Conservation (phyloP, 2,329 filamentous ascomycete genomes). For the Volutella citrinella region DNA sequence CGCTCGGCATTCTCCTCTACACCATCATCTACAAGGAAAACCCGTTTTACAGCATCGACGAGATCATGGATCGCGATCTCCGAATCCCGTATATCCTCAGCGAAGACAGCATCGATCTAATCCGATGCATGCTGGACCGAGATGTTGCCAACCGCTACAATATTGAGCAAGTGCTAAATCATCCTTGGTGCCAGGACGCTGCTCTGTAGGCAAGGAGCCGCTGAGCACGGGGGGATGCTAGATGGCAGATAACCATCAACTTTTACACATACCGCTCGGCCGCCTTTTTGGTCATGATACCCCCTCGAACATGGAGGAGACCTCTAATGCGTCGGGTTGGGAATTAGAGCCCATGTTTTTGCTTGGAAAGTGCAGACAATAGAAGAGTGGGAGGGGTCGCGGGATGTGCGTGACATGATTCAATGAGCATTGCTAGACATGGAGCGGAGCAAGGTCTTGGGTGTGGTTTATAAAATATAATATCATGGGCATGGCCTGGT, state of each 20-base stretch:
- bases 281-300: constrained; percentile 24
- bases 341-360: constrained; percentile 16
- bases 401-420: background rate
- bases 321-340: constrained; percentile 14
- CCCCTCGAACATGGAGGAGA: constrained; percentile 16
- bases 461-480: constrained; percentile 8
- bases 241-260: too few species aligned
- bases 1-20: constrained; percentile 92
- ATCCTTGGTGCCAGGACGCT: constrained; percentile 67
- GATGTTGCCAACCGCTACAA: constrained; percentile 78
- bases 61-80: constrained; percentile 97
- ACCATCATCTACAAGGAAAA: constrained; percentile 99
- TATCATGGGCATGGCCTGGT: too few species aligned
- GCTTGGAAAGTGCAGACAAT: constrained; percentile 5
- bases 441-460: constrained; percentile 1
- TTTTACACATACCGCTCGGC: too few species aligned
- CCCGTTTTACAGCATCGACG: constrained; percentile 97
- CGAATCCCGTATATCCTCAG: constrained; percentile 85
- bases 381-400: constrained; percentile 1
- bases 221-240: constrained; percentile 7
- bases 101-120: constrained; percentile 88
- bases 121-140: constrained; percentile 87
- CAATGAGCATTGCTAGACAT: background rate
- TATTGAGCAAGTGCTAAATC: constrained; percentile 84
- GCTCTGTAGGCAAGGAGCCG: constrained; percentile 7